phyloP scores from a whole-genome alignment of 805 yeast species.

The Spathaspora girioi region DNA sequence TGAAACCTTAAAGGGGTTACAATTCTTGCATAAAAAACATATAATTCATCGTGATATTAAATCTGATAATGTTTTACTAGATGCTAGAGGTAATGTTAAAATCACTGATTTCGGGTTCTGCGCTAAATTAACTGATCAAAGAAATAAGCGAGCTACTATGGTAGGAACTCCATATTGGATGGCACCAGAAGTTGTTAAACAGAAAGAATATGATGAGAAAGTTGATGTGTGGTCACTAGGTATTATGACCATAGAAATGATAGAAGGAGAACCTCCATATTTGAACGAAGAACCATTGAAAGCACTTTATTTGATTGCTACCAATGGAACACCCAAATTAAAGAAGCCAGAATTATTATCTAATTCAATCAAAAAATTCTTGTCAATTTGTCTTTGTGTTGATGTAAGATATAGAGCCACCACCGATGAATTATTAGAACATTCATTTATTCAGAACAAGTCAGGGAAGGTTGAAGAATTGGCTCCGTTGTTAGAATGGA shows the following conservation, averaged over 20 bases:
- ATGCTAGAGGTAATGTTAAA: slow-evolving; percentile 41
- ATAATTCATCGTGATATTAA: slow-evolving; percentile 70
- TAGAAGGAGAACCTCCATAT: slow-evolving; percentile 83
- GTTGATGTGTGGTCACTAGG: slow-evolving; percentile 84
- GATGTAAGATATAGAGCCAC: slow-evolving; percentile 90
- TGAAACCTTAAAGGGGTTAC: slow-evolving; percentile 88
- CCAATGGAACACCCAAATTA: slow-evolving; percentile 77
- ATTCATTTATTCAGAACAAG: slow-evolving; percentile 59
- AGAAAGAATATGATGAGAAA: slow-evolving; percentile 76
- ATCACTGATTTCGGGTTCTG: slow-evolving; percentile 50
- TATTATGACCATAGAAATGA: slow-evolving; percentile 84
- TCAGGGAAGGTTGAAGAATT: slow-evolving; percentile 60
- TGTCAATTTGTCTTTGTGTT: slow-evolving; percentile 89
- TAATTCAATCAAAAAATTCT: slow-evolving; percentile 74
- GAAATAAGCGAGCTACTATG: slow-evolving; percentile 77
- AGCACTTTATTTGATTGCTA: slow-evolving; percentile 72
- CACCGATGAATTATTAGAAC: slow-evolving; percentile 81
- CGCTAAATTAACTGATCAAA: slow-evolving; percentile 72
- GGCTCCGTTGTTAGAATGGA: slow-evolving; percentile 56
- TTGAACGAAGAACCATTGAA: slow-evolving; percentile 75
- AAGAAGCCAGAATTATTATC: slow-evolving; percentile 68
- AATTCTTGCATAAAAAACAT: slow-evolving; percentile 86
- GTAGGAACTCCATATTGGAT: slow-evolving; percentile 90
- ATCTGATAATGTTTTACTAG: slow-evolving; percentile 43
- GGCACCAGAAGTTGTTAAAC: slow-evolving; percentile 85